phyloP scores from a whole-genome alignment of 495 filamentous ascomycete genomes.

The Peziza echinospora region DNA sequence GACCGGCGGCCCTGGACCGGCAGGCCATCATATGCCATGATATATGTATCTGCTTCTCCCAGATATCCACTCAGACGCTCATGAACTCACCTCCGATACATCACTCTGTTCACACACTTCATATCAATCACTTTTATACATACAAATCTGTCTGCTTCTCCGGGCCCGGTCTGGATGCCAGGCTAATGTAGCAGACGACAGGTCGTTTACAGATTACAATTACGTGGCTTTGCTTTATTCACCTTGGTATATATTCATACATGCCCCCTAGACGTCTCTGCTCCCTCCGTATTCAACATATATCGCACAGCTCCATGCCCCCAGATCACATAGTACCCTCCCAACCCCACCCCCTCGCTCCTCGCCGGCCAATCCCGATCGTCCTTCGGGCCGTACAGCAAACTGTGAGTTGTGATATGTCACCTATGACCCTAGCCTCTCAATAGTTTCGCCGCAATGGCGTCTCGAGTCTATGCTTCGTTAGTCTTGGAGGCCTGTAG shows the following conservation, averaged over 20 bases:
- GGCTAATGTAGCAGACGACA: too few relatives aligned
- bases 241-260: not conserved
- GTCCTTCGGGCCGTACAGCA: not conserved
- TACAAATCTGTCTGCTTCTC: too few relatives aligned
- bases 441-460: not conserved
- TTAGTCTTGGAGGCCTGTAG: conserved; percentile 11
- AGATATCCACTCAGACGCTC: too few relatives aligned
- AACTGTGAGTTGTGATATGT: not conserved
- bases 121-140: too few relatives aligned
- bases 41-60: too few relatives aligned
- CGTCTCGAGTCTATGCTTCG: conserved; percentile 14
- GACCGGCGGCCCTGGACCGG: too few relatives aligned
- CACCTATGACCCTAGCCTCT: not conserved
- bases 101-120: too few relatives aligned
- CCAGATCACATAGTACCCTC: too few relatives aligned
- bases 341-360: not conserved
- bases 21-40: too few relatives aligned
- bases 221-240: not conserved
- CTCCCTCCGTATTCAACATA: not conserved
- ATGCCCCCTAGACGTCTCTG: not conserved
- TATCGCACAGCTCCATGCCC: not conserved
- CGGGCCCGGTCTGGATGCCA: too few relatives aligned
- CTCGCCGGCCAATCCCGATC: not conserved
- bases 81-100: too few relatives aligned
- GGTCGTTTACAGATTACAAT: not conserved